Evolutionary conservation across 257 asterid genomes (phyloP), one percentile per base, ranked within the genome.

Genomic region (Asclepias syriaca): DNA sequence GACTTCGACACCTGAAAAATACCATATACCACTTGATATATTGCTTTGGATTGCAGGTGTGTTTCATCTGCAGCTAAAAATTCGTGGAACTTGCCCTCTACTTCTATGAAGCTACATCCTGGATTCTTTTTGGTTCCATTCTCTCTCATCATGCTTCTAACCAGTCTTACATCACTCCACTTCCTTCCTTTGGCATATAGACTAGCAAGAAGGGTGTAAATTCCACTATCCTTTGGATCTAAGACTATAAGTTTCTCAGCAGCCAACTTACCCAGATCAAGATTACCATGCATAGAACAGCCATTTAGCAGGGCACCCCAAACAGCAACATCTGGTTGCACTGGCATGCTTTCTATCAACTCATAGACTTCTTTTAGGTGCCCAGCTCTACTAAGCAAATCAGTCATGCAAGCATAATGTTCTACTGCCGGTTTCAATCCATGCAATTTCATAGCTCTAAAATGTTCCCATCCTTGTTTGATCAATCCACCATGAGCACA

Each of bases 301-400:
- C 95, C 96, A 65, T 87, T 85, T 21, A 91, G 84, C 72, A 91
- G 83, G 14, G 93, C 91, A 3, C 97, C 97, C 96, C 90, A 91
- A 66, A 83, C 83, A 61, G 90, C 95, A 77, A 82, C 87, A 77
- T 89, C 96, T 0, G 97, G 88, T 77, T 86, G 84, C 91, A 85
- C 77, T 18, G 89, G 85, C 95, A 87, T 89, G 24, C 81, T 72
- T 68, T 22, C 77, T 72, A 87, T 85, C 78, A 89, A 70, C 70
- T 72, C 77, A 76, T 72, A 78, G 4, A 96, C 96, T 80, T 89
- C 91, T 69, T 79, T 72, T 58, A 89, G 53, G 22, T 45, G 84
- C 74, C 97, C 96, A 50, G 83, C 85, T 80, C 96, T 81, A 57
- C 96, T 82, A 6, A 91, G 86, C 66, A 91, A 87, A 86, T 91